Conservation (phyloP, 805 yeast species). For the Wickerhamiella nectarea region DNA sequence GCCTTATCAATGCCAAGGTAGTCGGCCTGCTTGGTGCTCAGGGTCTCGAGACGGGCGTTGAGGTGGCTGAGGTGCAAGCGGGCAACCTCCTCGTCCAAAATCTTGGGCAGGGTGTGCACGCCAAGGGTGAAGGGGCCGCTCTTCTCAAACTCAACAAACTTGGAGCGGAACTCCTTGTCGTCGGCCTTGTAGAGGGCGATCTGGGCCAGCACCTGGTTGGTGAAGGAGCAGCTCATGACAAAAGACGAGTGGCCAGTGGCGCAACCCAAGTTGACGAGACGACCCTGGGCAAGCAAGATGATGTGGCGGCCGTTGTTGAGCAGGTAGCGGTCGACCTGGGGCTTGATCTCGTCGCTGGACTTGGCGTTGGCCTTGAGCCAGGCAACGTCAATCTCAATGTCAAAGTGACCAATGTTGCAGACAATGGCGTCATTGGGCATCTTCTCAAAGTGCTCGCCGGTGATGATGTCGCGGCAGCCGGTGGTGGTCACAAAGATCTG, state of each 20-base stretch:
- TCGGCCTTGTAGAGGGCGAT: slow-evolving; percentile 88
- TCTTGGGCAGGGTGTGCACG: slow-evolving; percentile 94
- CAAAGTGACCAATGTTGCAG: slow-evolving; percentile 99
- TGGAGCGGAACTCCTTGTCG: slow-evolving; percentile 62
- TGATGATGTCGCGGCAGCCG: slow-evolving; percentile 97
- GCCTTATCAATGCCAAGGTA: slow-evolving; percentile 81
- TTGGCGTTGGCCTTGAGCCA: slow-evolving; percentile 92
- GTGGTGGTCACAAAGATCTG: slow-evolving; percentile 98
- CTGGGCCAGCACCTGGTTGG: slow-evolving; percentile 98
- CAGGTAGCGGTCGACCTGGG: slow-evolving; percentile 96
- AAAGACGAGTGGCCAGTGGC: slow-evolving; percentile 99
- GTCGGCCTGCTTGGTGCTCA: slow-evolving; percentile 73
- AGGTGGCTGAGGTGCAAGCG: slow-evolving; percentile 89
- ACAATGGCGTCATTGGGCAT: slow-evolving; percentile 99
- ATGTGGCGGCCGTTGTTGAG: slow-evolving; percentile 81
- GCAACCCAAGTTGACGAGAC: slow-evolving; percentile 98
- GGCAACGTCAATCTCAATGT: slow-evolving; percentile 97
- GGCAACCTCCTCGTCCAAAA: slow-evolving; percentile 97
- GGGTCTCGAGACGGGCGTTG: slow-evolving; percentile 72
- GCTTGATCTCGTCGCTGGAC: slow-evolving; percentile 93
- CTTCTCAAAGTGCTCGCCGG: slow-evolving; percentile 66
- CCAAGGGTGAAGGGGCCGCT: slow-evolving; percentile 83
- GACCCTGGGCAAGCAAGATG: slow-evolving; percentile 96
- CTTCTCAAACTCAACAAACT: slow-evolving; percentile 81
- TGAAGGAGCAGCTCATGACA: slow-evolving; percentile 99